A percentile compares a stretch with the other conserved stretches of the same genome.
Conservation (phyloP, 345 rosid species). For the Rhodamnia rubescens region DNA sequence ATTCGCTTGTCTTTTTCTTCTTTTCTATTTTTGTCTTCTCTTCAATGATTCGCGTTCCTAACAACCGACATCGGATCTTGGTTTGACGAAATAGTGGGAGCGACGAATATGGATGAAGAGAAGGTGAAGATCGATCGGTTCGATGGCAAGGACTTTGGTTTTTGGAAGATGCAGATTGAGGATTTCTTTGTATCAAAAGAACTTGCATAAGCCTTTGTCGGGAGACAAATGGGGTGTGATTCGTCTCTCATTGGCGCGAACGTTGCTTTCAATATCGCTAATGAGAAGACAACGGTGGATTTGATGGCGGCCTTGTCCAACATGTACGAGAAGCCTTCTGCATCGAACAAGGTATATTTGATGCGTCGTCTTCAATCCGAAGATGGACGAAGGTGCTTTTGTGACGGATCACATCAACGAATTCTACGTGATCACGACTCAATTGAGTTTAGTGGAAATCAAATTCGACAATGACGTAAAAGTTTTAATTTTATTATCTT, state of each 20-base stretch:
- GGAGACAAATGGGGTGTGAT: not conserved
- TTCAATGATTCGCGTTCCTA: not conserved
- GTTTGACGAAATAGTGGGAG: not conserved
- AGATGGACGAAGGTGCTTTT: not conserved
- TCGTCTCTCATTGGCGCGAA: not conserved
- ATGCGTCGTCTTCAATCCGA: not conserved
- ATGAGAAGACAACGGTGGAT: not conserved
- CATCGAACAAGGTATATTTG: not conserved
- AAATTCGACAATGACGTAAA: not conserved
- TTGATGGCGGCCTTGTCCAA: not conserved
- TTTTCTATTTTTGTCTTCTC: too few relatives aligned
- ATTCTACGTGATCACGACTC: not conserved
- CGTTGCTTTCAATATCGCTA: fast-evolving
- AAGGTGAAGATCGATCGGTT: not conserved
- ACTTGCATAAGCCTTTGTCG: not conserved
- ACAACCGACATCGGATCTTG: fast-evolving
- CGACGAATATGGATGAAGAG: not conserved
- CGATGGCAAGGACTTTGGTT: fast-evolving
- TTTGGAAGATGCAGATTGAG: not conserved
- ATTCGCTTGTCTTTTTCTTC: not conserved
- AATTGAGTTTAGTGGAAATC: not conserved
- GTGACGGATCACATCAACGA: too few relatives aligned
- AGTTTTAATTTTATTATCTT: not conserved
- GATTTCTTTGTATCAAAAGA: not conserved
- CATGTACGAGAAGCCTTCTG: not conserved